Percentiles rank a stretch among this genome's conserved stretches.
phyloP scores from a whole-genome alignment of 2,329 filamentous ascomycete species.

The Aspergillus tamarii region DNA sequence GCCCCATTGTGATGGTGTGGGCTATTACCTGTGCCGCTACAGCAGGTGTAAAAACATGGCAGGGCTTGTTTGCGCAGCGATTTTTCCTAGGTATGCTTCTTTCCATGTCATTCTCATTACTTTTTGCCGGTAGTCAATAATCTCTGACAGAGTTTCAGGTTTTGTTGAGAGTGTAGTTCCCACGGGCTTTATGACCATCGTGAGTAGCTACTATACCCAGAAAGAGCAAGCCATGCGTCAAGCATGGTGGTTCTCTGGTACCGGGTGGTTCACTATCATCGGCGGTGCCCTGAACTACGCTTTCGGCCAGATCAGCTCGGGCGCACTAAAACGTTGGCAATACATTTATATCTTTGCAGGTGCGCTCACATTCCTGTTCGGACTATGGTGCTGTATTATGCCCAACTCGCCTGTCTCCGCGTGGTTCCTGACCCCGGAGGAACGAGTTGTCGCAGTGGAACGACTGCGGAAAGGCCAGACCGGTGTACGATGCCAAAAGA shows the following conservation, averaged over 20 bases:
- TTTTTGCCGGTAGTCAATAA: background rate
- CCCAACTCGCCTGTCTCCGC: slow-evolving; percentile 69
- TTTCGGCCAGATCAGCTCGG: slow-evolving; percentile 64
- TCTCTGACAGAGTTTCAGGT: slow-evolving; percentile 25
- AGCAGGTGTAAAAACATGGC: slow-evolving; percentile 65
- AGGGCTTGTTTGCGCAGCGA: slow-evolving; percentile 67
- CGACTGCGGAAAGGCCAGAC: slow-evolving; percentile 65
- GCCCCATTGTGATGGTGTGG: slow-evolving; percentile 62
- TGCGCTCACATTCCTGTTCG: slow-evolving; percentile 65
- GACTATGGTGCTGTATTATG: slow-evolving; percentile 65
- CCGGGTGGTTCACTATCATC: slow-evolving; percentile 62
- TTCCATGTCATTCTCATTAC: background rate
- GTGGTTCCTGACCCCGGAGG: slow-evolving; percentile 68
- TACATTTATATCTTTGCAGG: slow-evolving; percentile 72
- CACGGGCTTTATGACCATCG: slow-evolving; percentile 67
- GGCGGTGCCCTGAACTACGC: slow-evolving; percentile 69
- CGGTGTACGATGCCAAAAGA: slow-evolving; percentile 62
- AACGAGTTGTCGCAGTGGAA: slow-evolving; percentile 67
- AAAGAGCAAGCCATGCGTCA: slow-evolving; percentile 66
- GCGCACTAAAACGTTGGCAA: slow-evolving; percentile 65
- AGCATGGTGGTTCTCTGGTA: slow-evolving; percentile 67
- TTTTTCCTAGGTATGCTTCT: slow-evolving; percentile 57
- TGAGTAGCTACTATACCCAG: slow-evolving; percentile 67
- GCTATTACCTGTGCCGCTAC: slow-evolving; percentile 69
- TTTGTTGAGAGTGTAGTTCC: slow-evolving; percentile 68